Conservation (phyloP, 1,284 basidiomycete species). For the Neotropicomus parvogracilis region DNA sequence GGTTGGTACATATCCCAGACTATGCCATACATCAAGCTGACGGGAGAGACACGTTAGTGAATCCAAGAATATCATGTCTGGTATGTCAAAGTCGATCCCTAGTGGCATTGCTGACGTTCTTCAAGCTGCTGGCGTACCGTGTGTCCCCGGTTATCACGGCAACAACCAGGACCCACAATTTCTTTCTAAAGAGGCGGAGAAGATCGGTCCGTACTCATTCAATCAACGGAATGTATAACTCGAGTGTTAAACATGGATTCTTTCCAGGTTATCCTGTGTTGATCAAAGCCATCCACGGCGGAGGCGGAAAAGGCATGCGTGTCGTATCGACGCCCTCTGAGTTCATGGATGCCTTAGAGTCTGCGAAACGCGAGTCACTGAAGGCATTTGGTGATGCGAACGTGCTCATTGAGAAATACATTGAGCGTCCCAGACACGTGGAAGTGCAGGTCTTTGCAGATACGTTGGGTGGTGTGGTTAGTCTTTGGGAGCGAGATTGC, state of each 20-base stretch:
- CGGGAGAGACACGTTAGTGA: slow-evolving; percentile 44
- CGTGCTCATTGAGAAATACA: slow-evolving; percentile 85
- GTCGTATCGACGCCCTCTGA: slow-evolving; percentile 65
- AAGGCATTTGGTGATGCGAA: slow-evolving; percentile 86
- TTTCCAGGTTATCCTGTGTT: slow-evolving; percentile 79
- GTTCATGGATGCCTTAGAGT: slow-evolving; percentile 75
- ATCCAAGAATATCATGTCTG: slow-evolving; percentile 88
- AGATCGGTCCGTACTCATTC: slow-evolving; percentile 53
- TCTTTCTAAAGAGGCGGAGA: slow-evolving; percentile 63
- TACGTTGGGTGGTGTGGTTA: slow-evolving; percentile 70
- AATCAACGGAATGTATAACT: background rate
- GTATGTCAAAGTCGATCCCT: slow-evolving; percentile 37
- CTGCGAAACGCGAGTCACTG: slow-evolving; percentile 82
- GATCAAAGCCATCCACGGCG: slow-evolving; percentile 95
- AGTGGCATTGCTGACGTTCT: slow-evolving; percentile 7
- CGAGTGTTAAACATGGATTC: background rate
- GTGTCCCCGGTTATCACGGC: slow-evolving; percentile 90
- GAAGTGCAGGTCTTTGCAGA: slow-evolving; percentile 93
- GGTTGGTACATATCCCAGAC: slow-evolving; percentile 33
- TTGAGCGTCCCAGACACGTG: slow-evolving; percentile 79
- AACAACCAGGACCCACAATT: slow-evolving; percentile 65
- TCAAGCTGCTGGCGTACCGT: slow-evolving; percentile 84
- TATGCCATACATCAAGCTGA: background rate
- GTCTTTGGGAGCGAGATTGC: slow-evolving; percentile 92
- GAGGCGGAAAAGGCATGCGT: slow-evolving; percentile 97